Base-by-base conservation (phyloP, 108 stramenopile species). In the Pseudonitzschia pungens region DNA sequence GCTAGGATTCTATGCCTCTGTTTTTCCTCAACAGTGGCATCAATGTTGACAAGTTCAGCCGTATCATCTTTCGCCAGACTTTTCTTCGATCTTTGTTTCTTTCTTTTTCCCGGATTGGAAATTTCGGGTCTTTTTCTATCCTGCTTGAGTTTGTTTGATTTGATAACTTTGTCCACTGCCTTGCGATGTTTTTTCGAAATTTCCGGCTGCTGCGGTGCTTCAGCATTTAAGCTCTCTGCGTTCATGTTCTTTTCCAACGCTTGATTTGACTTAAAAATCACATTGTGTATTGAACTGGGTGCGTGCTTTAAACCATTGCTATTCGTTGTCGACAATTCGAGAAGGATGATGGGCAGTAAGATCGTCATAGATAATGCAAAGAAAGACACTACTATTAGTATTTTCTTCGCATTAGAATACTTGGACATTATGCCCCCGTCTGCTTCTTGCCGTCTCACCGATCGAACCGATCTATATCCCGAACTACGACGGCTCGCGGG, bases 391-490 rank as follows among this genome's bases (percentile, higher is more conserved):
- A 36, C 9, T 26, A 74, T 12, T 6, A 79, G 21, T 14, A 44
- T 15, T 22, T 65, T 70, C 54, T 74, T 73, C 20, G 60, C 31
- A 5, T 53, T 63, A 6, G 78, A 73, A 68, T 68, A 74, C 18
- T 74, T 63, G 2, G 73, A 72, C 24, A 64, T 45, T 22, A 74
- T 36, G 18, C 44, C 45, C 20, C 45, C 26, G 12, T 28, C 27
- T 20, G 66, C 28, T 63, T 72, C 24, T 22, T 65, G 59, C 12
- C 59, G 68, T 57, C 55, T 72, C 20, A 79, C 78, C 32, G 78
- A 65, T 31, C 78, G 78, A 20, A 41, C 66, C 43, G 78, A 79
- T n/a, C 73, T 67, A 53, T 79, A 79, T 32, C 29, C 28, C 14
- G 69, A 55, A 41, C 20, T 55, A 7, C 36, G 53, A 12, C 54